A percentile compares a stretch with the other conserved stretches of the same genome.
These are phyloP conservation scores for Linnemannia exigua DNA, from an alignment of 192 early-diverging fungal species.

Conservation along the genomic window DNA sequence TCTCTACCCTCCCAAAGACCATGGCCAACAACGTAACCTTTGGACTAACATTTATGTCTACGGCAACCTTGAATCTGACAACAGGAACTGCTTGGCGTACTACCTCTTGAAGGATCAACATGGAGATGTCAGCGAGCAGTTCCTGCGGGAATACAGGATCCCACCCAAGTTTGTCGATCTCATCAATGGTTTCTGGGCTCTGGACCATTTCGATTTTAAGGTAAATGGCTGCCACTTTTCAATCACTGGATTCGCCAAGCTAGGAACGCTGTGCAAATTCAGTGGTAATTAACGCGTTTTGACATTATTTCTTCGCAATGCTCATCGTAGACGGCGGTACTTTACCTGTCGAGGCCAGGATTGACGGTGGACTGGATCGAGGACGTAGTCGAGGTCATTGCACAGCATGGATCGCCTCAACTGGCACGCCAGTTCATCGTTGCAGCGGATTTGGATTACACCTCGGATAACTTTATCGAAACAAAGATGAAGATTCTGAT, in stretches of 20 bases:
- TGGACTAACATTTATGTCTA: constrained; percentile 55
- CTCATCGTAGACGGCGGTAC: constrained; percentile 27
- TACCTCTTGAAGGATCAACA: constrained; percentile 49
- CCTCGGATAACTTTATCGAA: constrained; percentile 30
- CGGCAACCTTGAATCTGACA: constrained; percentile 44
- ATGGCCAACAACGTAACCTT: constrained; percentile 36
- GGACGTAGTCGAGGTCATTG: constrained; percentile 43
- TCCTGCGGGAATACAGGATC: constrained; percentile 45
- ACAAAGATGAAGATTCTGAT: constrained; percentile 43
- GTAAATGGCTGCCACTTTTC: too few relatives aligned
- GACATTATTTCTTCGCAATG: background rate
- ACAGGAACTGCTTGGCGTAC: constrained; percentile 50
- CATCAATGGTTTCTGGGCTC: constrained; percentile 54
- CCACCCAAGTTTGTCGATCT: constrained; percentile 50
- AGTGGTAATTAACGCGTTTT: background rate
- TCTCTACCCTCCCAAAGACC: constrained; percentile 45
- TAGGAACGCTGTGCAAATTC: too few relatives aligned
- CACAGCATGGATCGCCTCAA: constrained; percentile 32
- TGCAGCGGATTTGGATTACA: constrained; percentile 34
- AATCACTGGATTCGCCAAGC: too few relatives aligned
- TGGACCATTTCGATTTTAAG: constrained; percentile 56
- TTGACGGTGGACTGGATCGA: constrained; percentile 54
- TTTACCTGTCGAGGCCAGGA: constrained; percentile 50
- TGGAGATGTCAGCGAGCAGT: constrained; percentile 37
- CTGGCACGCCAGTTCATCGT: constrained; percentile 41